phyloP scores from a whole-genome alignment of 495 filamentous ascomycete genomes.

The Collariella sp. region DNA sequence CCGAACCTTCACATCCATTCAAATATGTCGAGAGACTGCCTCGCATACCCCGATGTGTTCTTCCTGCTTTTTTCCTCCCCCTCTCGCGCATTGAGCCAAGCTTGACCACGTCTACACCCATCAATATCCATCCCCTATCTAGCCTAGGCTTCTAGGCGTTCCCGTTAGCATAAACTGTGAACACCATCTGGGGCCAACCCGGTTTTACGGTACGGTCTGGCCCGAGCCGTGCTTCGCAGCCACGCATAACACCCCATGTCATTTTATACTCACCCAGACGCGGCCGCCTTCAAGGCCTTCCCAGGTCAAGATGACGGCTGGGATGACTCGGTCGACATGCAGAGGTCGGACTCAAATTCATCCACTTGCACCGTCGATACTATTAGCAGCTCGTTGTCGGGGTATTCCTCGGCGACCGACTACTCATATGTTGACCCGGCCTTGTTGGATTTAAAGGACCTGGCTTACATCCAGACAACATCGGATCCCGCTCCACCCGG shows the following conservation, averaged over 20 bases:
- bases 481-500: not conserved
- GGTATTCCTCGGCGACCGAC: not conserved
- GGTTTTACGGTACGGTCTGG: not conserved
- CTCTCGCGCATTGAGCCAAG: not conserved
- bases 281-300: not conserved
- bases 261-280: not conserved
- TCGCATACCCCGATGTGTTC: not conserved
- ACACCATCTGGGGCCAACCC: not conserved
- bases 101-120: not conserved
- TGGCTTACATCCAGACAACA: not conserved
- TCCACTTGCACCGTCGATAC: constrained; percentile 3
- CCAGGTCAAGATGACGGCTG: not conserved
- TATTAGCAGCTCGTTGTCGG: not conserved
- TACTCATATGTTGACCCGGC: not conserved
- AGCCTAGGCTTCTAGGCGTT: not conserved
- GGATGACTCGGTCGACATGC: not conserved
- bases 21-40: not conserved
- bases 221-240: not conserved
- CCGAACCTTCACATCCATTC: not conserved
- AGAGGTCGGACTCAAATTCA: constrained; percentile 5
- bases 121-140: not conserved
- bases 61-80: not conserved
- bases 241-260: not conserved
- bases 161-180: not conserved
- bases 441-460: not conserved